Evolutionary conservation across 2,329 filamentous ascomycete species (phyloP).

Genomic region (Alternaria sp.): DNA sequence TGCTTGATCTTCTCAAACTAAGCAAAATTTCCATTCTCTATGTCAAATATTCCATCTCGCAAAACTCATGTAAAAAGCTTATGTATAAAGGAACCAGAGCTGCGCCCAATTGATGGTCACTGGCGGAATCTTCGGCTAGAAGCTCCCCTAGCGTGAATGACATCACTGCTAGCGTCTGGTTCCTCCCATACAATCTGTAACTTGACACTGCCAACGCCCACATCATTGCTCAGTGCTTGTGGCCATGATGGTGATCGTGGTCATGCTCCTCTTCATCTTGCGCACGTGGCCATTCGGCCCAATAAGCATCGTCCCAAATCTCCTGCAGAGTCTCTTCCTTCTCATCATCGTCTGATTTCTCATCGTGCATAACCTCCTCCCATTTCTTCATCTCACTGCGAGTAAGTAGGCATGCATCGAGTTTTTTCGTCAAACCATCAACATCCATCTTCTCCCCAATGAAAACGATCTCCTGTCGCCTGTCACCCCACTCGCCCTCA

Average conservation of each 20-base stretch:
- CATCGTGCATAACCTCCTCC: conserved; percentile 50
- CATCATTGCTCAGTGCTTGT: conserved; percentile 1
- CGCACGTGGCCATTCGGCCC: conserved; percentile 58
- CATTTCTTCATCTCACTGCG: conserved; percentile 62
- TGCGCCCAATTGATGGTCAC: background rate
- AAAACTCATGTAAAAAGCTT: background rate
- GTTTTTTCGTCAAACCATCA: conserved; percentile 57
- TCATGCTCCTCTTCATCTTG: conserved; percentile 41
- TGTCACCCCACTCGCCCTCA: conserved; percentile 68
- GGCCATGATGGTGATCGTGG: conserved; percentile 14
- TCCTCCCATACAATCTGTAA: background rate
- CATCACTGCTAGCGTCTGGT: background rate
- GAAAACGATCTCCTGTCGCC: conserved; percentile 76
- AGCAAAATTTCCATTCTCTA: background rate
- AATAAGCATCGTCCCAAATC: conserved; percentile 68
- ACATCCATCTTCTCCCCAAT: conserved; percentile 72
- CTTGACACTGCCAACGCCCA: background rate
- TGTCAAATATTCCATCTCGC: background rate
- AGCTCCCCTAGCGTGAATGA: conserved; percentile 1
- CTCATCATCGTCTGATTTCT: conserved; percentile 40
- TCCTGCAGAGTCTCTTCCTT: conserved; percentile 59
- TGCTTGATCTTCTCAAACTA: background rate
- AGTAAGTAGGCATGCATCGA: conserved; percentile 70
- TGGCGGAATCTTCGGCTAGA: background rate
- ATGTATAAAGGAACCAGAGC: background rate